phyloP scores from a whole-genome alignment of 1,284 basidiomycete species.

The Cutaneotrichosporon cavernicola region DNA sequence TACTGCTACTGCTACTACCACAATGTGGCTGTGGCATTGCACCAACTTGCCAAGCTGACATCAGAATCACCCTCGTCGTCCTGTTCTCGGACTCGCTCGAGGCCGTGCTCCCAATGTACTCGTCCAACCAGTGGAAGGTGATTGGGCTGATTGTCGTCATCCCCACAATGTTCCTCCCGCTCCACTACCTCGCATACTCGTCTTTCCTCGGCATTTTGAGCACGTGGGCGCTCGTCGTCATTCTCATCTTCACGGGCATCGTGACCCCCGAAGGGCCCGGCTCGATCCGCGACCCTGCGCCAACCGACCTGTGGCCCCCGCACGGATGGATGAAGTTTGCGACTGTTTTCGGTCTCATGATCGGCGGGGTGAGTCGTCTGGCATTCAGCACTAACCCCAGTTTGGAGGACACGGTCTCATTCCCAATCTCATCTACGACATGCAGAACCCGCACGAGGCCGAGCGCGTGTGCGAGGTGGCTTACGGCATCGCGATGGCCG shows the following conservation, averaged over 20 bases:
- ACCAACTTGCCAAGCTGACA: neutral
- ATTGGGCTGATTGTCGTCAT: slow-evolving; percentile 68
- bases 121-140: slow-evolving; percentile 71
- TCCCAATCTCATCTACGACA: slow-evolving; percentile 70
- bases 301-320: slow-evolving; percentile 65
- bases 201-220: slow-evolving; percentile 78
- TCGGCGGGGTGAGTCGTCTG: slow-evolving; percentile 63
- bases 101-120: slow-evolving; percentile 66
- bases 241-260: slow-evolving; percentile 76
- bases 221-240: slow-evolving; percentile 70
- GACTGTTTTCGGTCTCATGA: slow-evolving; percentile 80
- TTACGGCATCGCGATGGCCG: slow-evolving; percentile 68
- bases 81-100: slow-evolving; percentile 79
- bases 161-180: slow-evolving; percentile 77
- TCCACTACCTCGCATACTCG: slow-evolving; percentile 80
- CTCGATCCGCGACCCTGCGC: slow-evolving; percentile 72
- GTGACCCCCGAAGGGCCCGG: slow-evolving; percentile 64
- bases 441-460: slow-evolving; percentile 80
- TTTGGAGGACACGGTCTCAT: slow-evolving; percentile 52
- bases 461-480: slow-evolving; percentile 42
- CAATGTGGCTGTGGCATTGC: no score
- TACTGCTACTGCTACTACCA: no score
- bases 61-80: slow-evolving; percentile 76
- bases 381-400: slow-evolving; percentile 16
- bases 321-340: slow-evolving; percentile 64